Evolutionary conservation across 371 early-diverging fungal genomes (phyloP), one percentile per base, ranked within the genome.

Genomic region (Mucor mucedo): DNA sequence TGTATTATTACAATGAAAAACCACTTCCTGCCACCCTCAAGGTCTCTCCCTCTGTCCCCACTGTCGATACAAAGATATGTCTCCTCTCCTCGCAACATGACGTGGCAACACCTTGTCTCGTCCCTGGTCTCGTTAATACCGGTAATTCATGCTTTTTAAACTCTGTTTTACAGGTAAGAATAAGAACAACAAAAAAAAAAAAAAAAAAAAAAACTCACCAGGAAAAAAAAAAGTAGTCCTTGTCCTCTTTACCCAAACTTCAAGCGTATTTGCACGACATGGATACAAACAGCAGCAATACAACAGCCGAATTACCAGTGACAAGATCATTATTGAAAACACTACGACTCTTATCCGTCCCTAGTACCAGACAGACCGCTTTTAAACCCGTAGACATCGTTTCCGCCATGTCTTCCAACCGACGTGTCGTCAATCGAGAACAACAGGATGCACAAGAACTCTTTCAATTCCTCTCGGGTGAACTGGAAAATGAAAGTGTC

Each of bases 111-210:
- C 47, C 47, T 11, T 11, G 38, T 5, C 32, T 57, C 14, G 55
- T 73, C 35, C 78, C 85, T 42, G 98, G 98, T 1, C 79, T 97
- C 32, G 83, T 91, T 41, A 97, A 97, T 62, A 86, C 91, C 11
- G 98, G 98, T 47, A 97, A 97, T 73, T 89, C 95, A 33, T 97
- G 98, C 72, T 97, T 94, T 66, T 79, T 97, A 69, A 96, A 96
- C 72, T 89, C 93, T 14, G 94, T 95, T 10, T 72, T 96, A 28
- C 98, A 97, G 87, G 91, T 90, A 75, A 44, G 14, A 63, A 27
- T 0, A 45, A 44, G 10, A 6, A 14, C 33, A 45, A 45, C 29
- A 8, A 41, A 30, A 16, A 29, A 33, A 9, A 16, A 32, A 14
- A 21, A 1, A 21, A 21, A 21, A 1, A 21, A 21, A 21, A 21